These are phyloP conservation scores for Termitomyces sp. DNA, from an alignment of 768 basidiomycete genomes.

Conservation along the genomic window DNA sequence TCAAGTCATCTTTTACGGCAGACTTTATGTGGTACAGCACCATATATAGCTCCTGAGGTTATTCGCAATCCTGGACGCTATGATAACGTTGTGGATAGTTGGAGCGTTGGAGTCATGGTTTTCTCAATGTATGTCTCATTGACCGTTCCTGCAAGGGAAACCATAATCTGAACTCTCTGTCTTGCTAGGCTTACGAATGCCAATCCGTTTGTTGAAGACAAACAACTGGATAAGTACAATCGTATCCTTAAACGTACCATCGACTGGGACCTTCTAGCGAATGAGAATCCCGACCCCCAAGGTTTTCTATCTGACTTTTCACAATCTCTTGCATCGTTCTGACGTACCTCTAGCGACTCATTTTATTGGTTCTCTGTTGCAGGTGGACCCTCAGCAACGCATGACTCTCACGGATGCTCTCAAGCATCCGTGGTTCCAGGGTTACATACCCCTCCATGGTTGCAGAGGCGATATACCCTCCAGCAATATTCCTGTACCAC, in stretches of 20 bases:
- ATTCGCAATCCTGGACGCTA: slow-evolving; percentile 60
- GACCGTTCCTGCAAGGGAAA: background rate
- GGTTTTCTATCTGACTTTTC: slow-evolving; percentile 34
- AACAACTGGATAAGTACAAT: slow-evolving; percentile 50
- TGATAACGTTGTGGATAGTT: slow-evolving; percentile 87
- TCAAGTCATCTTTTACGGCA: slow-evolving; percentile 20
- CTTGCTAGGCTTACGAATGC: slow-evolving; percentile 62
- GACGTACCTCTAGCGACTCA: slow-evolving; percentile 38
- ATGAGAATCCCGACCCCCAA: slow-evolving; percentile 30
- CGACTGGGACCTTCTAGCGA: slow-evolving; percentile 53
- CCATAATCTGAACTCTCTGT: background rate
- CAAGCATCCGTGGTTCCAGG: slow-evolving; percentile 70
- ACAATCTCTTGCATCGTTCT: background rate
- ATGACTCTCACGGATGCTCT: slow-evolving; percentile 70
- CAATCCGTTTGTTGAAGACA: slow-evolving; percentile 78
- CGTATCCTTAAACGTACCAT: slow-evolving; percentile 56
- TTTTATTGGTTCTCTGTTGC: slow-evolving; percentile 67
- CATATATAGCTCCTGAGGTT: slow-evolving; percentile 39
- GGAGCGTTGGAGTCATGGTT: slow-evolving; percentile 94
- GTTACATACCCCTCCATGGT: slow-evolving; percentile 26
- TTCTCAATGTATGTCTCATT: slow-evolving; percentile 66
- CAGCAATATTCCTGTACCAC: background rate
- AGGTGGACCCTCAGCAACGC: slow-evolving; percentile 57
- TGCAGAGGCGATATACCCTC: background rate
- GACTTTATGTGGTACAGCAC: slow-evolving; percentile 96